These are phyloP conservation scores for Pluteus cervinus DNA, from an alignment of 768 basidiomycete species.

Conservation along the genomic window DNA sequence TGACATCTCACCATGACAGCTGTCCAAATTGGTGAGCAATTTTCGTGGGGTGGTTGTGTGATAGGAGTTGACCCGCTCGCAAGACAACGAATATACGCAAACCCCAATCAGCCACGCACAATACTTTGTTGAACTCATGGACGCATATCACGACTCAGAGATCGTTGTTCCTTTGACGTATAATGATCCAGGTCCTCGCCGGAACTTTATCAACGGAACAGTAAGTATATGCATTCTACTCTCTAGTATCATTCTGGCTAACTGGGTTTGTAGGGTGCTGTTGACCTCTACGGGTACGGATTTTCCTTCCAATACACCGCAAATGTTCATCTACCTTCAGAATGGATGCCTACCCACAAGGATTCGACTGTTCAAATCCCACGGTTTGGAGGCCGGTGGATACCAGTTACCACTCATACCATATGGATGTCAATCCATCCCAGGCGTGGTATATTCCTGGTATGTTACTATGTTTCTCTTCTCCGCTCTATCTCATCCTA, in stretches of 20 bases:
- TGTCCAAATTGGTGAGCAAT: conserved; percentile 20
- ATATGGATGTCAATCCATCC: conserved; percentile 38
- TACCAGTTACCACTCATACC: conserved; percentile 61
- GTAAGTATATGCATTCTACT: conserved; percentile 26
- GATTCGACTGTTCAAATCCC: conserved; percentile 77
- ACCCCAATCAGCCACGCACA: conserved; percentile 34
- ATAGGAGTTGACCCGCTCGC: not conserved
- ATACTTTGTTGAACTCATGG: conserved; percentile 62
- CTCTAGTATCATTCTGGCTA: not conserved
- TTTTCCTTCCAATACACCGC: not conserved
- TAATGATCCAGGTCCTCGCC: conserved; percentile 56
- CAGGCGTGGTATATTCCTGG: conserved; percentile 72
- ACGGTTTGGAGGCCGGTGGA: conserved; percentile 57
- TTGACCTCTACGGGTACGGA: conserved; percentile 66
- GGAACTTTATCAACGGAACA: conserved; percentile 67
- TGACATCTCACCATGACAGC: conserved; percentile 11
- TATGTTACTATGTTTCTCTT: conserved; percentile 16
- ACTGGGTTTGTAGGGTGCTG: conserved; percentile 44
- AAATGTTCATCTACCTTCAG: conserved; percentile 17
- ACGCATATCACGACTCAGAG: conserved; percentile 43
- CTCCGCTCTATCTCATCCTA: conserved; percentile 6
- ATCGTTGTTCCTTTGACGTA: conserved; percentile 71
- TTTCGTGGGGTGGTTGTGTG: too few species aligned
- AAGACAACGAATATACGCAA: conserved; percentile 76
- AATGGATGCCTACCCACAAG: conserved; percentile 70